Conservation (phyloP, 352 stramenopile genomes). For the Phytophthora boehmeriae region DNA sequence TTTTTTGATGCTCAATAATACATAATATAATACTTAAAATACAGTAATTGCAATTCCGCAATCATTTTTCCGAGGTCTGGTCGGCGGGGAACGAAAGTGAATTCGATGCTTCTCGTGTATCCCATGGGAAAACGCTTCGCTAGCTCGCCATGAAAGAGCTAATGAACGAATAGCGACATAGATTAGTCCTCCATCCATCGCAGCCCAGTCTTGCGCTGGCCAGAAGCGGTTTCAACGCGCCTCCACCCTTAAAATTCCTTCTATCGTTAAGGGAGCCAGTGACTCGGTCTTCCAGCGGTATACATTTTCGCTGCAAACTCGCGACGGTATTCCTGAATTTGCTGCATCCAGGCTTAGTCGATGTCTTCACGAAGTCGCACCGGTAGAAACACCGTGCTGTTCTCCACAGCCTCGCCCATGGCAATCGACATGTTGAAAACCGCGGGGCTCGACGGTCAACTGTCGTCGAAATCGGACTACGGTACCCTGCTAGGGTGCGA, state of each 20-base stretch:
- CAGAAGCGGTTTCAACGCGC: slow-evolving; percentile 24
- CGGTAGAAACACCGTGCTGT: slow-evolving; percentile 6
- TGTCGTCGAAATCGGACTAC: slow-evolving; percentile 18
- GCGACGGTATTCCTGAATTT: slow-evolving; percentile 27
- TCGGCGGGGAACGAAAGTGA: background rate
- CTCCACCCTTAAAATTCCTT: slow-evolving; percentile 30
- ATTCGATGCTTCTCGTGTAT: background rate
- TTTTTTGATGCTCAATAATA: too few relatives aligned
- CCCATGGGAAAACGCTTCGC: slow-evolving; percentile 5
- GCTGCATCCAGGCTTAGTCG: background rate
- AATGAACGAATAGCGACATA: slow-evolving; percentile 8
- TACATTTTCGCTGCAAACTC: slow-evolving; percentile 1
- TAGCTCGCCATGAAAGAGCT: too few relatives aligned
- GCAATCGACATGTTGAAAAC: slow-evolving; percentile 37
- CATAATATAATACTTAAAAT: too few relatives aligned
- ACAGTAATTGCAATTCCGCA: too few relatives aligned
- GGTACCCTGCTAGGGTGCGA: slow-evolving; percentile 16
- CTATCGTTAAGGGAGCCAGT: slow-evolving; percentile 11
- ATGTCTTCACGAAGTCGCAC: slow-evolving; percentile 16
- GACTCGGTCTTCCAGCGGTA: background rate
- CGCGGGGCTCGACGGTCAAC: slow-evolving; percentile 13
- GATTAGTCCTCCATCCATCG: slow-evolving; percentile 3
- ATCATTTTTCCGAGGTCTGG: too few relatives aligned
- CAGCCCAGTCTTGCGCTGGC: slow-evolving; percentile 14
- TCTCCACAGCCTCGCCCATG: slow-evolving; percentile 19